These are phyloP conservation scores for Leucogyrophana mollusca DNA, from an alignment of 768 basidiomycete species.

Conservation along the genomic window DNA sequence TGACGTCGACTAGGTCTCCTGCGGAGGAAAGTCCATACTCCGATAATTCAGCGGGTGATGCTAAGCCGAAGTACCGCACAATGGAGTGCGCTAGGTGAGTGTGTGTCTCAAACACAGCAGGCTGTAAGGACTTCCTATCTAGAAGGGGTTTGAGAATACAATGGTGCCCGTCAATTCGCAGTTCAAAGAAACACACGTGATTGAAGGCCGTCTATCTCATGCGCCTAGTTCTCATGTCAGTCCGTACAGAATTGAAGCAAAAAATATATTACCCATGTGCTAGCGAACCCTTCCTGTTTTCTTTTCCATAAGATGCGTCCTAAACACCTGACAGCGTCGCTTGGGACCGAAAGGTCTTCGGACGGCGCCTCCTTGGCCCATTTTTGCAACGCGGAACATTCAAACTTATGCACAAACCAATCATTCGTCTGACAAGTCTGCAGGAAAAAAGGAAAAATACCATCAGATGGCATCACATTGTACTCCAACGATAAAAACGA, in stretches of 20 bases:
- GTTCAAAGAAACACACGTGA: slow-evolving; percentile 56
- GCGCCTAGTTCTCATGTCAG: slow-evolving; percentile 39
- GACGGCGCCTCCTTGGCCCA: slow-evolving; percentile 56
- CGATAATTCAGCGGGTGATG: slow-evolving; percentile 56
- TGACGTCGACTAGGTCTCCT: slow-evolving; percentile 64
- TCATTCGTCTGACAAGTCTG: slow-evolving; percentile 72
- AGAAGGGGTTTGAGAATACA: slow-evolving; percentile 2
- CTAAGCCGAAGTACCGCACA: slow-evolving; percentile 65
- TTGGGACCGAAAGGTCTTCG: slow-evolving; percentile 50
- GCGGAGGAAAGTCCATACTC: slow-evolving; percentile 56
- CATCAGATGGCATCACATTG: slow-evolving; percentile 3
- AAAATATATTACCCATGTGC: slow-evolving; percentile 51
- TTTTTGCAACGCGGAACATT: slow-evolving; percentile 68
- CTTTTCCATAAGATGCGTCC: slow-evolving; percentile 71
- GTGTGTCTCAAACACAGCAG: slow-evolving; percentile 51
- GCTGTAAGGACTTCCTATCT: slow-evolving; percentile 60
- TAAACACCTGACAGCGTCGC: slow-evolving; percentile 77
- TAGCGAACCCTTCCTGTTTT: slow-evolving; percentile 51
- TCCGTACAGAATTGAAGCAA: not conserved
- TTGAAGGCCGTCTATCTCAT: slow-evolving; percentile 67
- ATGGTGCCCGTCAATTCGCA: not conserved
- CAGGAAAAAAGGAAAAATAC: not conserved
- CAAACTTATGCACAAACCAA: slow-evolving; percentile 73
- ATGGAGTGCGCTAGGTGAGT: slow-evolving; percentile 73
- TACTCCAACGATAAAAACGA: slow-evolving; percentile 23